A percentile compares a stretch with the other conserved stretches of the same genome.
phyloP scores from a whole-genome alignment of 1,284 basidiomycete species.

The Vanrija pseudolonga region DNA sequence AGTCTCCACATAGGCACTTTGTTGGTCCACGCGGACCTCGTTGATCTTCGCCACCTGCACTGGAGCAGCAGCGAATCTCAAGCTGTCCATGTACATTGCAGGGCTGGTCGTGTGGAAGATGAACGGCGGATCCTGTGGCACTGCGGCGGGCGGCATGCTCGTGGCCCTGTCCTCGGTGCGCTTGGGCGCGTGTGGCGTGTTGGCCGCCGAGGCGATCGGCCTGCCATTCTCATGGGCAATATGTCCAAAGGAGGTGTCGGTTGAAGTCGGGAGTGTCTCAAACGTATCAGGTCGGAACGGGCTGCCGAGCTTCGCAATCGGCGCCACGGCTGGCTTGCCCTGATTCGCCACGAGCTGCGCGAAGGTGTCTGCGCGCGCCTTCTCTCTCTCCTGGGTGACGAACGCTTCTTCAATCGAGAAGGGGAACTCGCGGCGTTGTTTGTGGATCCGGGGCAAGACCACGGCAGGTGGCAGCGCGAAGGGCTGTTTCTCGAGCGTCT shows the following conservation, averaged over 20 bases:
- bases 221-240: slow-evolving; percentile 29
- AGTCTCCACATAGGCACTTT: slow-evolving; percentile 44
- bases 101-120: no score
- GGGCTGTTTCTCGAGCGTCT: background rate
- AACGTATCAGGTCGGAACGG: slow-evolving; percentile 28
- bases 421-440: slow-evolving; percentile 30
- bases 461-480: no score
- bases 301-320: slow-evolving; percentile 4
- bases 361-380: slow-evolving; percentile 27
- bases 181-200: no score
- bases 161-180: no score
- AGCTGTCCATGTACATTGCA: no score
- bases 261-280: slow-evolving; percentile 27
- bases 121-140: no score
- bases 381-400: slow-evolving; percentile 25
- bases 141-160: no score
- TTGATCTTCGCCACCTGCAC: no score
- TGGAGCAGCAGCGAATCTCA: no score
- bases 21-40: slow-evolving; percentile 13
- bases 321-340: slow-evolving; percentile 1
- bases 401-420: slow-evolving; percentile 28
- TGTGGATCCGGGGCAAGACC: slow-evolving; percentile 17
- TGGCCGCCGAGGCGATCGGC: slow-evolving; percentile 5
- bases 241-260: slow-evolving; percentile 43
- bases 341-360: slow-evolving; percentile 26